Evolutionary conservation across 495 filamentous ascomycete species (phyloP), one percentile per base, ranked within the genome.

Genomic region (Penicillium riverlandense): DNA sequence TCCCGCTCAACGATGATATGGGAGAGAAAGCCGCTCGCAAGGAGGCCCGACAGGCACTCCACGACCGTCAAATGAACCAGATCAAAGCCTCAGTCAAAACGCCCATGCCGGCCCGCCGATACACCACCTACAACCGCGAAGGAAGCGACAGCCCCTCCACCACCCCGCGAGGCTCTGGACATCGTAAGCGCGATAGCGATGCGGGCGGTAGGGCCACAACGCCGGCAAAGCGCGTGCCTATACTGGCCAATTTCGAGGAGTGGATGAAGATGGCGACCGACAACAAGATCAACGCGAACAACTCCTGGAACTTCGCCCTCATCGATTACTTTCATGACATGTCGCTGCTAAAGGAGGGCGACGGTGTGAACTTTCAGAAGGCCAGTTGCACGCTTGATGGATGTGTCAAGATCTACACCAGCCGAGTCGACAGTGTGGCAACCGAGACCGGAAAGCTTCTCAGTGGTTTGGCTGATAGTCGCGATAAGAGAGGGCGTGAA

Each of bases 251-350:
- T 66, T 99, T 97, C 56, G 92, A 99, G 64, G 94, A 99, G 59
- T 97, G 92, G 92, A 97, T 99, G 94, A 99, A 97, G 77, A 90
- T 97, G 88, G 94, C 94, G 8, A 97, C 91, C 15, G 92, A 99
- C 71, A 99, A 99, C 73, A 99, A 99, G 75, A 99, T 99, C 69
- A 99, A 97, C 59, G 94, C 92, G 35, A 82, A 86, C 16, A 99
- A 99, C 63, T 96, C 92, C 12, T 99, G 92, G 92, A 96, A 97
- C 57, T 96, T 99, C 65, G 92, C 92, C 2, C 77, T 99, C 7
- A 99, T 99, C 59, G 92, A 99, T 62, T 99, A 99, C 62, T 99
- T 99, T 58, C 90, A 99, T 56, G 92, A 99, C 55, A 96, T 99
- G 94, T 95, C 89, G 6, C 68, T 99, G 31, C 74, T 99, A 22